phyloP scores from a whole-genome alignment of 108 stramenopile genomes.

The Bacterosira constricta region DNA sequence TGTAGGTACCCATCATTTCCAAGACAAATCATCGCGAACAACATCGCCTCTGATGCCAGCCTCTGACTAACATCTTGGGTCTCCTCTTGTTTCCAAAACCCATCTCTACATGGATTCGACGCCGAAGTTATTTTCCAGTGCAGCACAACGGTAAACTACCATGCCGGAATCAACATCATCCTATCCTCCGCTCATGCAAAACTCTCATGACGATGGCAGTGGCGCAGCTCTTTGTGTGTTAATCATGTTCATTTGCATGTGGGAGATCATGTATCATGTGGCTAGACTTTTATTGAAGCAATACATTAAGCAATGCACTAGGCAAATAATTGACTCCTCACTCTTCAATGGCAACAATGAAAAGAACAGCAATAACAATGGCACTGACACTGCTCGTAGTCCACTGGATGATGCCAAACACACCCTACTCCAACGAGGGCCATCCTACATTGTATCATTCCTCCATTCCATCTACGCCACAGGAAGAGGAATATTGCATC shows the following conservation, averaged over 20 bases:
- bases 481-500: conserved; percentile 29
- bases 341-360: too few species aligned
- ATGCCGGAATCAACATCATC: too few species aligned
- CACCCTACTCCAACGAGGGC: conserved; percentile 27
- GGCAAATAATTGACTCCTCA: conserved; percentile 3
- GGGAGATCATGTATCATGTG: conserved; percentile 25
- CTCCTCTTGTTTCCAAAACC: too few species aligned
- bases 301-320: neutral
- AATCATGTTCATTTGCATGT: conserved; percentile 13
- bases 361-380: neutral
- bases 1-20: too few species aligned
- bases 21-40: too few species aligned
- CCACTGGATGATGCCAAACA: conserved; percentile 9
- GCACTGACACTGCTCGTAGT: too few species aligned
- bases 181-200: conserved; percentile 9
- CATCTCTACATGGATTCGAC: too few species aligned
- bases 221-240: conserved; percentile 13
- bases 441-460: conserved; percentile 47
- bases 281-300: conserved; percentile 3
- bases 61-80: too few species aligned
- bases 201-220: conserved; percentile 37
- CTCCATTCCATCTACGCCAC: conserved; percentile 42
- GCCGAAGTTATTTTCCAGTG: too few species aligned
- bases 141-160: too few species aligned
- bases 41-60: too few species aligned